phyloP scores from a whole-genome alignment of 306 rosid species.

The Trifolium subterraneum region DNA sequence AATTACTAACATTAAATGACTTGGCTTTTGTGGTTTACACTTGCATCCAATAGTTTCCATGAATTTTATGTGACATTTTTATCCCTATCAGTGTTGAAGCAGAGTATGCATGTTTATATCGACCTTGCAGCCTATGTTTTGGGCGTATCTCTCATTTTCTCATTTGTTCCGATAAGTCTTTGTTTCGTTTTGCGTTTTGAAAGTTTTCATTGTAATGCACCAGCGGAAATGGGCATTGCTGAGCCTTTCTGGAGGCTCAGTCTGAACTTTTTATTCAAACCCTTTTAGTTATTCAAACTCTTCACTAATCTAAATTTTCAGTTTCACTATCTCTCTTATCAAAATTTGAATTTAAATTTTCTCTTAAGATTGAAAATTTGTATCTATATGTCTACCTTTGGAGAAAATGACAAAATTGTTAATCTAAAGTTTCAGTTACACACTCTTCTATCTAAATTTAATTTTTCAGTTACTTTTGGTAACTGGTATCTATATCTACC shows the following conservation, averaged over 20 bases:
- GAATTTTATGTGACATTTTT: neutral
- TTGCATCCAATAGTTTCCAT: neutral
- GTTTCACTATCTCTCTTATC: neutral
- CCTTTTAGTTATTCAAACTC: neutral
- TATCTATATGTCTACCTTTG: neutral
- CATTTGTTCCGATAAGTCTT: neutral
- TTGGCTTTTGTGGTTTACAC: constrained; percentile 12
- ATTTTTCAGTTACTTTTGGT: neutral
- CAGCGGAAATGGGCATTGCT: neutral
- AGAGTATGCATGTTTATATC: neutral
- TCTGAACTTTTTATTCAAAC: neutral
- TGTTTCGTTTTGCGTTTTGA: neutral
- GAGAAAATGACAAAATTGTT: neutral
- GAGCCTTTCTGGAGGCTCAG: neutral
- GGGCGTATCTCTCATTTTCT: neutral
- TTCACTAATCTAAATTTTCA: neutral
- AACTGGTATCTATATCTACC: neutral
- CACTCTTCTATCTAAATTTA: neutral
- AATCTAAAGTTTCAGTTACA: neutral
- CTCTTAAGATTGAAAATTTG: neutral
- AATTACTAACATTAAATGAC: neutral
- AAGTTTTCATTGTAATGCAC: neutral
- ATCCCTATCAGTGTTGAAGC: neutral
- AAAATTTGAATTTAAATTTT: neutral
- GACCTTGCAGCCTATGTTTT: neutral